Evolutionary conservation across 2,329 filamentous ascomycete species (phyloP), one percentile per base, ranked within the genome.

Genomic region (Nigrospora sphaerica): DNA sequence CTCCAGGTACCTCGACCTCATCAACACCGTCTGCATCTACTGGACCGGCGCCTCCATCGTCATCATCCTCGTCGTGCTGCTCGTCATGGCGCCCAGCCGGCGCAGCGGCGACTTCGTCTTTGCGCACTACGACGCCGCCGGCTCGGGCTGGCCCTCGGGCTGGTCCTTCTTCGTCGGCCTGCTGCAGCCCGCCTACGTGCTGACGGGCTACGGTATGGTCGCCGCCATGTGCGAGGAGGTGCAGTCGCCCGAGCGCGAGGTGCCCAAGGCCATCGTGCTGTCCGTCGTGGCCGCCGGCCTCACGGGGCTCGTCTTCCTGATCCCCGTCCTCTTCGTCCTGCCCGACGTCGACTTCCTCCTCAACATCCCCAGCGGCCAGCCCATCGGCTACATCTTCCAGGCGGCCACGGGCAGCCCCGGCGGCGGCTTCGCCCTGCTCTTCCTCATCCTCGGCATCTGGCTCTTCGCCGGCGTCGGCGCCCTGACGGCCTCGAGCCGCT

Each of bases 381-480:
- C 88, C 1, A 86, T 92, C 51, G 85, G 84, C 10, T 70, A 84
- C 4, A 69, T 91, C 32, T 91, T 91, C 74, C 87, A 87, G 66
- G 81, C 71, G 0, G 86, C 82, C 11, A 90, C 86, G 0, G 86
- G 86, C 1, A 86, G 83, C 17, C 74, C 83, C 1, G 80, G 71
- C 6, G 87, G 85, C 19, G 87, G 86, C 1, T 89, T 92, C 53
- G 85, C 83, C 0, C 72, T 91, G 6, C 72, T 90, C 13, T 86
- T 91, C 63, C 69, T 91, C 3, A 81, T 92, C 53, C 73, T 91
- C 19, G 85, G 86, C 1, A 88, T 92, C 56, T 72, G 86, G 49
- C 74, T 91, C 61, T 89, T 91, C 57, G 85, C 86, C 1, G 86
- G 86, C 17, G 81, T 85, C 32, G 86, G 85, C 7, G 82, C 86